Base-by-base conservation (phyloP, 345 rosid genomes). In the Gossypium stocksii region DNA sequence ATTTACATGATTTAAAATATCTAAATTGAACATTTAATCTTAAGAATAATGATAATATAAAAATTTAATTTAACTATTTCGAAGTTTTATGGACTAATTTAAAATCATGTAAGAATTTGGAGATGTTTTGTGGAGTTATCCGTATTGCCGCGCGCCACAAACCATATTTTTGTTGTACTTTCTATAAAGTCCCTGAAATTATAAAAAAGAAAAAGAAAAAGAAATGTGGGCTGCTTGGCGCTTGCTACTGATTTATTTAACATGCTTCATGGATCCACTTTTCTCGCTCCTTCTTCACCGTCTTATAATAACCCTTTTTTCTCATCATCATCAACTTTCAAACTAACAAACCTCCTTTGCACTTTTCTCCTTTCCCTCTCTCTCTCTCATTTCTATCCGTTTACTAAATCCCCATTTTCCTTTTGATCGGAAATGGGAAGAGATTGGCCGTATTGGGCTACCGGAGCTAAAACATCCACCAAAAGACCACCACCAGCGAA, bases 231-330 rank as follows among this genome's bases (percentile, higher is more conserved):
- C 59, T 34, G 41, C 41, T n/a, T n/a, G n/a, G n/a, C n/a, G n/a
- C n/a, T 34, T 34, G 41, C 41, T 34, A 34, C 41, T 34, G 41
- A 43, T 75, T 7, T 17, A 54, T 66, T 74, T 34, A 34, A 5
- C 7, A 76, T 81, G 69, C 80, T 84, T 74, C 79, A 76, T 79
- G 81, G 85, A 86, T 85, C 88, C 87, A 77, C 51, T 70, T 78
- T 84, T 82, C 64, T 19, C 80, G 83, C 85, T 80, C 59, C 76
- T 53, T 38, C 76, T 53, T 38, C 78, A 13, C 22, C 65, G 64
- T 52, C 73, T 19, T 74, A 57, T 4, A 2, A 10, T 54, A 57
- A 57, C 10, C 29, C 45, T 66, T 72, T 54, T 53, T 70, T 29
- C 62, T 57, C 41, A 38, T 34, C 62, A 34, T 34, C 68, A 69